Percentiles rank a stretch among this genome's conserved stretches.
Conservation (phyloP, 1,284 basidiomycete species). For the Sporisorium iseilematis-ciliati region DNA sequence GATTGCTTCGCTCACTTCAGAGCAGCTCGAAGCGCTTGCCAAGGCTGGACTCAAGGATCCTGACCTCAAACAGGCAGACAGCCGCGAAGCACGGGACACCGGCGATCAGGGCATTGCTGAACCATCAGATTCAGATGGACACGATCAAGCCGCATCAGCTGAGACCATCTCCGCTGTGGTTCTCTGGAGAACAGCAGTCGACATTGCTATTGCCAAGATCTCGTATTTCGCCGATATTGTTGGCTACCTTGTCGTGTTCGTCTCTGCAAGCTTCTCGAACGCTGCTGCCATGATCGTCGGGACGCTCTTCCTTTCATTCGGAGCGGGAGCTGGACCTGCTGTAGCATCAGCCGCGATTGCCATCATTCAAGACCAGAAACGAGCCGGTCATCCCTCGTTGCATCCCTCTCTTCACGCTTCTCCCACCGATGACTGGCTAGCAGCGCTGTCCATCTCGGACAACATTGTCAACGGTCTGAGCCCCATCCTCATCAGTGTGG, state of each 20-base stretch:
- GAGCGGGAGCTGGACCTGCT: conserved; percentile 43
- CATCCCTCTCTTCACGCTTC: conserved; percentile 31
- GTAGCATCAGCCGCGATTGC: conserved; percentile 47
- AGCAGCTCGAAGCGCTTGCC: conserved; percentile 30
- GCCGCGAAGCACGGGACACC: conserved; percentile 7
- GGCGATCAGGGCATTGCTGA: conserved; percentile 9
- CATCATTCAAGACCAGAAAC: conserved; percentile 41
- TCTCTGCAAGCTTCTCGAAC: conserved; percentile 41
- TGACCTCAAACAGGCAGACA: conserved; percentile 18
- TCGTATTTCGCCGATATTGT: conserved; percentile 46
- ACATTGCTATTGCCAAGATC: conserved; percentile 32
- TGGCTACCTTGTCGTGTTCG: conserved; percentile 43
- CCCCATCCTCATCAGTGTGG: conserved; percentile 41
- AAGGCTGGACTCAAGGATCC: conserved; percentile 44
- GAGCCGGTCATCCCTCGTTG: conserved; percentile 28
- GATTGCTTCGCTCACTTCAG: conserved; percentile 23
- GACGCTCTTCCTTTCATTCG: conserved; percentile 42
- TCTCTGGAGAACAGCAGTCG: conserved; percentile 36
- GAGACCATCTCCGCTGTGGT: conserved; percentile 28
- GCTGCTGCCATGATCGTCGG: conserved; percentile 38
- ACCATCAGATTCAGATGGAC: not conserved
- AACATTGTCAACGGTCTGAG: conserved; percentile 45
- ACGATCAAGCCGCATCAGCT: not conserved
- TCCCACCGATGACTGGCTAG: conserved; percentile 47
- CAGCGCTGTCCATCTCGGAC: conserved; percentile 42